These are phyloP conservation scores for Trichocladium antarcticum DNA, from an alignment of 495 filamentous ascomycete genomes.

Conservation along the genomic window DNA sequence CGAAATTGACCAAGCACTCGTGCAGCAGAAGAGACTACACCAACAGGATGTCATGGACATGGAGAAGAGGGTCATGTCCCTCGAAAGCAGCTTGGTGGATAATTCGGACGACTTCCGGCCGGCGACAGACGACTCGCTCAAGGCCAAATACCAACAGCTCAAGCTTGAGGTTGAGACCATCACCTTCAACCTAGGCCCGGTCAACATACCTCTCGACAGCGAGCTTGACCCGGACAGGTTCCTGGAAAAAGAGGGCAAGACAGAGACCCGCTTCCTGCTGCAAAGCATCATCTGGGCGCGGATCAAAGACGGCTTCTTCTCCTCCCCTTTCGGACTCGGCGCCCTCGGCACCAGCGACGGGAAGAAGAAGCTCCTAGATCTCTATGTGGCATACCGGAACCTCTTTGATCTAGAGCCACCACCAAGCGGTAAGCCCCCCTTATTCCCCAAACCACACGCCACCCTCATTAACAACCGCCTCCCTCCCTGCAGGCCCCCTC, in stretches of 20 bases:
- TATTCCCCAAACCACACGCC: background rate
- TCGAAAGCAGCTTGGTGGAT: slow-evolving; percentile 22
- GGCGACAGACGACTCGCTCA: slow-evolving; percentile 25
- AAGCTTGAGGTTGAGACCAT: slow-evolving; percentile 15
- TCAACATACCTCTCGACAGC: background rate
- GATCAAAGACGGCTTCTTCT: slow-evolving; percentile 17
- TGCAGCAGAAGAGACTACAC: background rate
- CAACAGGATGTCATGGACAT: slow-evolving; percentile 1
- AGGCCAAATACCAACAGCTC: slow-evolving; percentile 19
- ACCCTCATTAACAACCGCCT: too few species aligned
- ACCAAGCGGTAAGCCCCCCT: background rate
- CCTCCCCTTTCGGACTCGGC: slow-evolving; percentile 20
- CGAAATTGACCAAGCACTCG: background rate
- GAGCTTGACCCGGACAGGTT: slow-evolving; percentile 14
- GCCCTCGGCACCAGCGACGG: slow-evolving; percentile 7
- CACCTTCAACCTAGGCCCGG: slow-evolving; percentile 12
- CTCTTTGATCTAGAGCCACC: background rate
- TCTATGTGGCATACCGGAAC: slow-evolving; percentile 7
- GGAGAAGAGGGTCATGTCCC: slow-evolving; percentile 1
- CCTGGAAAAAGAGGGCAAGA: slow-evolving; percentile 5
- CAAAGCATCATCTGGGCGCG: slow-evolving; percentile 16
- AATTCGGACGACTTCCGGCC: slow-evolving; percentile 24
- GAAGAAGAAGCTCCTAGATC: slow-evolving; percentile 3
- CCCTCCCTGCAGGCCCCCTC: too few species aligned
- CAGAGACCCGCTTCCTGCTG: slow-evolving; percentile 11